Conservation (phyloP, 179 eudicot species). For the Amaranthus tricolor region DNA sequence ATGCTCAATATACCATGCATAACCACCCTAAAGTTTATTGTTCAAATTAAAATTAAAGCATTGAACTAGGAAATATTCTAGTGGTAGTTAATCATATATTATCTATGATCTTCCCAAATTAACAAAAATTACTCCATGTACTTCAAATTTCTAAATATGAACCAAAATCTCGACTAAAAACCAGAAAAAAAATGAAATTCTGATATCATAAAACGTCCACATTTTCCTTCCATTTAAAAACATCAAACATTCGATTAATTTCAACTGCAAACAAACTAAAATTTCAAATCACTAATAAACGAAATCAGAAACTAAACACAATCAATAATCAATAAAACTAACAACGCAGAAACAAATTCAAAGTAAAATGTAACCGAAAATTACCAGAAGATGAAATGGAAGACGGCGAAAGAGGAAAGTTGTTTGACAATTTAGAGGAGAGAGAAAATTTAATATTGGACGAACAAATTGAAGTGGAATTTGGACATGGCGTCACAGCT, state of each 20-base stretch:
- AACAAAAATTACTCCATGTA: background rate
- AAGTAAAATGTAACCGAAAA: background rate
- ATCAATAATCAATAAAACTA: too few relatives aligned
- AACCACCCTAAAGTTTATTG: too few relatives aligned
- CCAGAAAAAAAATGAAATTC: background rate
- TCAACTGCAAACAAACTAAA: too few relatives aligned
- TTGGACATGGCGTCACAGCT: constrained; percentile 19
- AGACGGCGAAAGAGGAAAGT: background rate
- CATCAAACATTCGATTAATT: background rate
- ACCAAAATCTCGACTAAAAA: background rate
- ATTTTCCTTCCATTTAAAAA: background rate
- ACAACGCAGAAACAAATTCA: background rate
- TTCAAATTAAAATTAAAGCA: too few relatives aligned
- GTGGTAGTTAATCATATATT: too few relatives aligned
- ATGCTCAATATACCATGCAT: too few relatives aligned
- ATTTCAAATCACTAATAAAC: background rate
- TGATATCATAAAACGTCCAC: background rate
- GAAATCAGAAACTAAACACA: background rate
- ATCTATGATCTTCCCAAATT: background rate
- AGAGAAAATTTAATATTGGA: constrained; percentile 10
- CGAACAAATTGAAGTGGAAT: constrained; percentile 7
- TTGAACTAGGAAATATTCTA: too few relatives aligned
- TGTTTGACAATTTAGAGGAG: constrained; percentile 5
- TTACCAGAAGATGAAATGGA: constrained; percentile 17
- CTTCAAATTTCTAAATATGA: too few relatives aligned